These are phyloP conservation scores for Monosporascus sp. DNA, from an alignment of 2,329 filamentous ascomycete species.

Conservation along the genomic window DNA sequence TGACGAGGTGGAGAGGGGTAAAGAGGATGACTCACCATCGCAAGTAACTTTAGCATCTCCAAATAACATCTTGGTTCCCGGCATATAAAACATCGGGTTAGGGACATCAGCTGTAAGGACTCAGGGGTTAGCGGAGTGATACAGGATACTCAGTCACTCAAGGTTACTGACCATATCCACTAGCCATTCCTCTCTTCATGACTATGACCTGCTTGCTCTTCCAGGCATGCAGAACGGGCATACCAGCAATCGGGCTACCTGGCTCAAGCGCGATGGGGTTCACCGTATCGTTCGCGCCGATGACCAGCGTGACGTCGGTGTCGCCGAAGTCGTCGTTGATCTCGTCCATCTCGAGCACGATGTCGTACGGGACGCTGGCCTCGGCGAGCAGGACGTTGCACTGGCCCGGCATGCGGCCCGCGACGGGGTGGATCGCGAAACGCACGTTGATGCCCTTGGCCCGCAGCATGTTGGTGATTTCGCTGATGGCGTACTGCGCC, in stretches of 20 bases:
- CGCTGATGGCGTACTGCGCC: conserved; percentile 83
- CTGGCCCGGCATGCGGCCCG: conserved; percentile 87
- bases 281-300: conserved; percentile 88
- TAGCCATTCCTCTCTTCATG: conserved; percentile 88
- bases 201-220: conserved; percentile 91
- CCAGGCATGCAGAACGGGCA: conserved; percentile 90
- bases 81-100: conserved; percentile 93
- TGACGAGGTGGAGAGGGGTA: conserved; percentile 1
- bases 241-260: conserved; percentile 79
- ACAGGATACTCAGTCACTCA: background rate
- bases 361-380: conserved; percentile 83
- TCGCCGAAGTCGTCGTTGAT: conserved; percentile 89
- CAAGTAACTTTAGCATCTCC: conserved; percentile 82
- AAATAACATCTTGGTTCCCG: conserved; percentile 85
- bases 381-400: conserved; percentile 89
- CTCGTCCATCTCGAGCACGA: conserved; percentile 92
- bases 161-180: conserved; percentile 65
- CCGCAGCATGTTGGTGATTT: conserved; percentile 72
- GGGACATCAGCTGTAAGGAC: conserved; percentile 66
- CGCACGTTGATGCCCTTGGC: conserved; percentile 73
- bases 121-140: conserved; percentile 1
- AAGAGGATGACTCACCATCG: conserved; percentile 53
- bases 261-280: conserved; percentile 85
- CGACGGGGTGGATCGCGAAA: conserved; percentile 87
- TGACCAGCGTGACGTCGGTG: conserved; percentile 81